These are phyloP conservation scores for Chlorociboria aeruginascens DNA, from an alignment of 495 filamentous ascomycete genomes.

Conservation along the genomic window DNA sequence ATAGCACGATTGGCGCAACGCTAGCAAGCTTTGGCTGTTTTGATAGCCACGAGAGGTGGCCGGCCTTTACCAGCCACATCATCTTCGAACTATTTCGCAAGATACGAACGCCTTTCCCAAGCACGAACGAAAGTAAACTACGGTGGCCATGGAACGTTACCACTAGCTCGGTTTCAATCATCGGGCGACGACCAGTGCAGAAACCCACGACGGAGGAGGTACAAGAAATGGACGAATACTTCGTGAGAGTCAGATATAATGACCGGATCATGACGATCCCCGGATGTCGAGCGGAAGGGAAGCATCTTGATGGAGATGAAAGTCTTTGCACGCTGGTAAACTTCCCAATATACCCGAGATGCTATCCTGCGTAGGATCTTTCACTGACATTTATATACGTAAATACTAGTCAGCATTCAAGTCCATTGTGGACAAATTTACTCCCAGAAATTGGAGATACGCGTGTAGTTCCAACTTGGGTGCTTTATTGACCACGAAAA, in stretches of 20 bases:
- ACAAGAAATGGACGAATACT: too few relatives aligned
- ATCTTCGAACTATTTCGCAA: too few relatives aligned
- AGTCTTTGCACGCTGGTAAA: slow-evolving; percentile 78
- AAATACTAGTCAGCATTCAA: slow-evolving; percentile 67
- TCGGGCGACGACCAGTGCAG: too few relatives aligned
- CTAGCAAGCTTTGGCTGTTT: slow-evolving; percentile 67
- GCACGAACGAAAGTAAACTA: too few relatives aligned
- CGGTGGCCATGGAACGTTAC: too few relatives aligned
- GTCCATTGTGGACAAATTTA: slow-evolving; percentile 75
- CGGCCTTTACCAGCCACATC: slow-evolving; percentile 60
- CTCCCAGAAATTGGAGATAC: slow-evolving; percentile 61
- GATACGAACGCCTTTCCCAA: too few relatives aligned
- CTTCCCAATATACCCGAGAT: neutral
- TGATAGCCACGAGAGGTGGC: slow-evolving; percentile 54
- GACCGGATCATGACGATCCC: slow-evolving; percentile 66
- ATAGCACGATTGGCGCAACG: slow-evolving; percentile 77
- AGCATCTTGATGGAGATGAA: slow-evolving; percentile 77
- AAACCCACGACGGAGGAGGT: too few relatives aligned
- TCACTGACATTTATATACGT: neutral
- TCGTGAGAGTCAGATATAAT: slow-evolving; percentile 37
- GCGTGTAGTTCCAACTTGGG: slow-evolving; percentile 55
- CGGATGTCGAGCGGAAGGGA: slow-evolving; percentile 60
- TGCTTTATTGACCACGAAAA: slow-evolving; percentile 12
- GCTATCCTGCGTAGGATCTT: neutral
- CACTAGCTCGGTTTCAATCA: too few relatives aligned